These are phyloP conservation scores for Cornus kousa DNA, from an alignment of 148 eudicot genomes.

Conservation along the genomic window DNA sequence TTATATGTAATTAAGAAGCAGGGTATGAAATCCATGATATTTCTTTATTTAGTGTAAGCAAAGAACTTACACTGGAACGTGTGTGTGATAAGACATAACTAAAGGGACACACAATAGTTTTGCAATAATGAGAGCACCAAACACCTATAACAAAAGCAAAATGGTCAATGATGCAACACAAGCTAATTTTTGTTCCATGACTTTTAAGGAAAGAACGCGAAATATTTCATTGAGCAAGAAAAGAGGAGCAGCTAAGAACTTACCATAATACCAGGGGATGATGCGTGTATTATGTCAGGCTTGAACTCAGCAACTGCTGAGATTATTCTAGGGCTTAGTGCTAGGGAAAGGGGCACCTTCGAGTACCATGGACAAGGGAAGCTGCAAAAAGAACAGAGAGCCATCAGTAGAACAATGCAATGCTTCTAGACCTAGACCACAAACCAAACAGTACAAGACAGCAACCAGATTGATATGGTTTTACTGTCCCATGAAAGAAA, in stretches of 20 bases:
- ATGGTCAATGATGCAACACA: background rate
- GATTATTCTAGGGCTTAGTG: slow-evolving; percentile 95
- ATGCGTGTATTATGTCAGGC: slow-evolving; percentile 94
- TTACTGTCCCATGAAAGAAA: background rate
- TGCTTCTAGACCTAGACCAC: background rate
- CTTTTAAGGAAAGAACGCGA: background rate
- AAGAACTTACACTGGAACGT: slow-evolving; percentile 86
- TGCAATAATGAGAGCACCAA: slow-evolving; percentile 90
- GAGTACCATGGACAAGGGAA: slow-evolving; percentile 91
- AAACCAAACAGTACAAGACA: slow-evolving; percentile 1
- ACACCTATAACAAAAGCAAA: slow-evolving; percentile 51
- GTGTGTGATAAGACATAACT: slow-evolving; percentile 98
- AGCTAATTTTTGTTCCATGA: background rate
- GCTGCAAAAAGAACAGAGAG: slow-evolving; percentile 43
- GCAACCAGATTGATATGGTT: background rate
- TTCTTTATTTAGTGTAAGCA: background rate
- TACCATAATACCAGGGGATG: slow-evolving; percentile 96
- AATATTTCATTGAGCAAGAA: background rate
- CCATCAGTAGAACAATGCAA: slow-evolving; percentile 3
- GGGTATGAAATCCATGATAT: background rate
- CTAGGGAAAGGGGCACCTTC: slow-evolving; percentile 91
- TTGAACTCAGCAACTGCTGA: slow-evolving; percentile 82
- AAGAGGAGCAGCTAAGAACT: slow-evolving; percentile 13
- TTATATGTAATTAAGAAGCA: background rate
- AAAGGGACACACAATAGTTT: slow-evolving; percentile 80